Evolutionary conservation across 352 stramenopile species (phyloP).

Genomic region (Phytopythium boreale): DNA sequence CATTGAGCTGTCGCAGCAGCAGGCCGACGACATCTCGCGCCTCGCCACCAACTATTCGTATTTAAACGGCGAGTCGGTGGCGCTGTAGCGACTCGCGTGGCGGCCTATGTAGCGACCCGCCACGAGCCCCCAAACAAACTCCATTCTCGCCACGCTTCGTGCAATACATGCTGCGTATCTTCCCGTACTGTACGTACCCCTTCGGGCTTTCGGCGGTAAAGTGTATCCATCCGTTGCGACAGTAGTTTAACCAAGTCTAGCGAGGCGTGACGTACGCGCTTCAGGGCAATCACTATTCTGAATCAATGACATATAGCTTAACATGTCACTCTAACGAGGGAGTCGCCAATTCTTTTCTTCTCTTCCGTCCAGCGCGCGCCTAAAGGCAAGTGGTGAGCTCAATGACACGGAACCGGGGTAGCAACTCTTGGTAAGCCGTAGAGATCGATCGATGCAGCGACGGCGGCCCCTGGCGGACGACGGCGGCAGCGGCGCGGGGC

Average conservation of each 20-base stretch:
- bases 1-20: constrained; percentile 47
- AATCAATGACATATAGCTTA: background rate
- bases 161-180: background rate
- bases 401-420: background rate
- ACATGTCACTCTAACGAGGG: background rate
- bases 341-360: background rate
- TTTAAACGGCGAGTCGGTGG: constrained; percentile 68
- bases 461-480: constrained; percentile 2
- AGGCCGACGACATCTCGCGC: constrained; percentile 52
- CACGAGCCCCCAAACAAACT: background rate
- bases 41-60: constrained; percentile 55
- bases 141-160: background rate
- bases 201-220: background rate
- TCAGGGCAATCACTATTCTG: background rate
- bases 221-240: background rate
- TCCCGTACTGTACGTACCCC: background rate
- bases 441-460: constrained; percentile 1
- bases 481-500: background rate
- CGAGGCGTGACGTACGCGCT: background rate
- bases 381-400: background rate
- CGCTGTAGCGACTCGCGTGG: constrained; percentile 32
- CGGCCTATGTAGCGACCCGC: background rate
- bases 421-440: background rate
- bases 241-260: background rate
- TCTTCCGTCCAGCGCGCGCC: too few relatives aligned